Evolutionary conservation across 306 rosid species (phyloP).

Genomic region (cucumber (Cucumis sativus)): DNA sequence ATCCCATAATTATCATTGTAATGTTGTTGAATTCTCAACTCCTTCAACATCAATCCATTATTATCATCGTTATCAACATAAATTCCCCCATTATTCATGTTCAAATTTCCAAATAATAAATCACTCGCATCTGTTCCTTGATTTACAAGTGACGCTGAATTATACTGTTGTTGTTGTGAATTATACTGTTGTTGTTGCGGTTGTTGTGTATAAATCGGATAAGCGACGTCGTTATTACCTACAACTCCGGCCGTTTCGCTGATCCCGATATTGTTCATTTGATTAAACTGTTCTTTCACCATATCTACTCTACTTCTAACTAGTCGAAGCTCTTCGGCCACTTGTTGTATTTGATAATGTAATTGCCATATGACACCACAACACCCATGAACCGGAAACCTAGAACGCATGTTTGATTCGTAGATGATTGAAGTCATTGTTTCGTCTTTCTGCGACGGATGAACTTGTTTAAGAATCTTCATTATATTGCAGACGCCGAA

Average conservation of each 20-base stretch:
- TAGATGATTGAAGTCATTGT: conserved; percentile 48
- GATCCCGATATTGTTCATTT: not conserved
- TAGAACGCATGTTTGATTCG: conserved; percentile 36
- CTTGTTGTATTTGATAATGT: not conserved
- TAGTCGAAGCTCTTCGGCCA: conserved; percentile 1
- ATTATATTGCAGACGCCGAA: conserved; percentile 43
- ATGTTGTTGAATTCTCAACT: not conserved
- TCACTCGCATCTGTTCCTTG: not conserved
- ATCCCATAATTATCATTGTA: conserved; percentile 1
- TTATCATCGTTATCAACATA: conserved; percentile 7
- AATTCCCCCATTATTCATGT: not conserved
- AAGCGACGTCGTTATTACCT: not conserved
- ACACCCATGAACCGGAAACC: conserved; percentile 27
- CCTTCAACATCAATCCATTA: conserved; percentile 7
- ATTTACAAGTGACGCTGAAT: not conserved
- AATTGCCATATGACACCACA: conserved; percentile 13
- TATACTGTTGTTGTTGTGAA: not conserved
- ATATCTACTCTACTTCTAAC: not conserved
- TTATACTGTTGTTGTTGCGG: not conserved
- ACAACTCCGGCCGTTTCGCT: not conserved
- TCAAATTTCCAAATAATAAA: not conserved
- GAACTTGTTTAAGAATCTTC: conserved; percentile 16
- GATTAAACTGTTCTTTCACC: conserved; percentile 6
- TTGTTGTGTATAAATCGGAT: not conserved
- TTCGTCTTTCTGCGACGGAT: conserved; percentile 9